Conservation (phyloP, 306 rosid species). For the Inga laurina region DNA sequence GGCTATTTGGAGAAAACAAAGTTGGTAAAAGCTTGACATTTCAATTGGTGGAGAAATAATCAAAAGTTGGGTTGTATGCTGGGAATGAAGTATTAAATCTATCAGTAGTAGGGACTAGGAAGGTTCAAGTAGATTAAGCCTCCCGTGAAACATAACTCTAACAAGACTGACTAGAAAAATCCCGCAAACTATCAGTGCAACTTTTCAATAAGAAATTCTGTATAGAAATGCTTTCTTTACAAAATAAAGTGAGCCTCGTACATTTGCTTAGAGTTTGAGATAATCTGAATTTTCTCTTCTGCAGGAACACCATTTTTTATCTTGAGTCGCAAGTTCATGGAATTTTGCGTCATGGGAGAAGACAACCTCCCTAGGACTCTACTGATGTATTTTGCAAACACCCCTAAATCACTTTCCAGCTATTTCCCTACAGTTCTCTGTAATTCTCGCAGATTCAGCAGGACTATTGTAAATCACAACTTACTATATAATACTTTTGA, state of each 20-base stretch:
- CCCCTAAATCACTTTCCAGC: constrained; percentile 67
- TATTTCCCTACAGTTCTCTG: constrained; percentile 93
- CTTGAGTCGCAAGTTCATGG: constrained; percentile 75
- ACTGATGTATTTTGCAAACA: constrained; percentile 90
- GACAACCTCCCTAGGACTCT: constrained; percentile 91
- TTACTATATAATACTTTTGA: constrained; percentile 49
- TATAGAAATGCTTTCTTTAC: not conserved
- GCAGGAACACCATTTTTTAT: constrained; percentile 82
- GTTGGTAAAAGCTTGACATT: not conserved
- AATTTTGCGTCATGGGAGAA: constrained; percentile 75
- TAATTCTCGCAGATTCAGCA: constrained; percentile 70
- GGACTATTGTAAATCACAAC: constrained; percentile 76
- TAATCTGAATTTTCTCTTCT: constrained; percentile 24
- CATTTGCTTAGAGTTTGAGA: not conserved
- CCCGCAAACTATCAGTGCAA: not conserved
- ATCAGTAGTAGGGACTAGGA: not conserved
- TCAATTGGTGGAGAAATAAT: not conserved
- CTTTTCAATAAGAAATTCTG: not conserved
- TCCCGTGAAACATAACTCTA: not conserved
- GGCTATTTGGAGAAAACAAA: not conserved
- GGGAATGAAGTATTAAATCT: not conserved
- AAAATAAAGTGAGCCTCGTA: not conserved
- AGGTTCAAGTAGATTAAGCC: not conserved
- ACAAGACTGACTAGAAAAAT: not conserved
- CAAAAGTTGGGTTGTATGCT: not conserved